Base-by-base conservation (phyloP, 805 yeast genomes). In the Limtongia smithiae region DNA sequence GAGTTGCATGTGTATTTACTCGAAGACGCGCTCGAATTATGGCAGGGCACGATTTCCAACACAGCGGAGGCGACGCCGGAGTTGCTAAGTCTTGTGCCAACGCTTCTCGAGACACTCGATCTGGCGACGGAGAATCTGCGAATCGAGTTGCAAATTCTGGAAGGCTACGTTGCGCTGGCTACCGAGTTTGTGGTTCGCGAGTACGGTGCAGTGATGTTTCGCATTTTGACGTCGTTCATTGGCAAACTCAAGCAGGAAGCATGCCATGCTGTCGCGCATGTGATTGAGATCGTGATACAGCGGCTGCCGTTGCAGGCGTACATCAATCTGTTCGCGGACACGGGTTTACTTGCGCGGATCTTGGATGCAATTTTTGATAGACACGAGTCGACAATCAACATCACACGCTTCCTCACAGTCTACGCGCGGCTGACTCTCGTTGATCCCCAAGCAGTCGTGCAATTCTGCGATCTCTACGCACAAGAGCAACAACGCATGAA, bases 1-100 rank as follows among this genome's bases (percentile, higher is more conserved):
- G 74, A 75, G 20, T 72, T 69, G 44, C 76, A 78, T 51, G 68
- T 77, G 1, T 70, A 85, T 45, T 65, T 90, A 8, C 75, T 83
- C 17, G 97, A 90, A 62, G 97, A 90, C 68, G 96, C 94, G 0
- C 80, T 78, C 62, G 95, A 87, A 48, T 70, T 90, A 36, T 88
- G 96, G 95, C 71, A 77, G n/a, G 72, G 82, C 1, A 44, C 85
- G 79, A 47, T 50, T 20, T 36, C 36, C 54, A 80, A 81, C 53
- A 76, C 77, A 45, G 85, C 91, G 0, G 34, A 58, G 3, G 51
- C 69, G 2, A 69, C 73, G 27, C 64, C 67, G 12, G 71, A 70
- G 32, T 65, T 85, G 24, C 47, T 73, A 3, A 68, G 69, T 15
- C 59, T 76, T 15, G 74, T 83, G 54, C 78, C 77, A 7, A 67